Conservation (phyloP, 2,329 filamentous ascomycete species). For the Fusarium annulatum region DNA sequence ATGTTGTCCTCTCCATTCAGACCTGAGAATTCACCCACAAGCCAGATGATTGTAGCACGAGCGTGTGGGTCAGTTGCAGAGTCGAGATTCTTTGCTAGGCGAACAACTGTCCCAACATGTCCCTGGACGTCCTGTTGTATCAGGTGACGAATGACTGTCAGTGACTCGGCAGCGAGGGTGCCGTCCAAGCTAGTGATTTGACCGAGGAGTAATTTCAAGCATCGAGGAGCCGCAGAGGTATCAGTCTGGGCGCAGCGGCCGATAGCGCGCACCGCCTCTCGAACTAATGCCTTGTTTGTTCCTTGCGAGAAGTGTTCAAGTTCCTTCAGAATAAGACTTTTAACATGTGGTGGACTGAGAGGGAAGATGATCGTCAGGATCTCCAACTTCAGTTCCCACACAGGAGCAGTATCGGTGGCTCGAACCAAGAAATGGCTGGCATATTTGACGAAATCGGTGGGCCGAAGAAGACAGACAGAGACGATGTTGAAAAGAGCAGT, state of each 20-base stretch:
- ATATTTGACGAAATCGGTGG: constrained; percentile 86
- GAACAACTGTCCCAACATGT: constrained; percentile 86
- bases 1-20: constrained; percentile 86
- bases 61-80: constrained; percentile 88
- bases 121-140: constrained; percentile 89
- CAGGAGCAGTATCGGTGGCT: constrained; percentile 79
- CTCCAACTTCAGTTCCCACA: constrained; percentile 94
- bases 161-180: constrained; percentile 87
- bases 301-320: constrained; percentile 91
- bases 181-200: constrained; percentile 92
- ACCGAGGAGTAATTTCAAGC: constrained; percentile 82
- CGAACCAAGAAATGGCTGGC: constrained; percentile 90
- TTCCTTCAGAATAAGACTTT: constrained; percentile 90
- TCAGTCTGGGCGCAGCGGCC: constrained; percentile 91
- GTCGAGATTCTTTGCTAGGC: constrained; percentile 91
- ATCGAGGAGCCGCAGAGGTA: constrained; percentile 76
- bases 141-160: constrained; percentile 94
- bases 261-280: constrained; percentile 91
- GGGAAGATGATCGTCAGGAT: constrained; percentile 92
- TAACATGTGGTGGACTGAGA: constrained; percentile 77
- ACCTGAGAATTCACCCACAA: constrained; percentile 93
- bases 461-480: constrained; percentile 82
- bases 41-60: constrained; percentile 94
- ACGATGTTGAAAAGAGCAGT: constrained; percentile 95
- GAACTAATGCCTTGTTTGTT: constrained; percentile 78